These are phyloP conservation scores for Daldinia sp. DNA, from an alignment of 2,329 filamentous ascomycete species.

Conservation along the genomic window DNA sequence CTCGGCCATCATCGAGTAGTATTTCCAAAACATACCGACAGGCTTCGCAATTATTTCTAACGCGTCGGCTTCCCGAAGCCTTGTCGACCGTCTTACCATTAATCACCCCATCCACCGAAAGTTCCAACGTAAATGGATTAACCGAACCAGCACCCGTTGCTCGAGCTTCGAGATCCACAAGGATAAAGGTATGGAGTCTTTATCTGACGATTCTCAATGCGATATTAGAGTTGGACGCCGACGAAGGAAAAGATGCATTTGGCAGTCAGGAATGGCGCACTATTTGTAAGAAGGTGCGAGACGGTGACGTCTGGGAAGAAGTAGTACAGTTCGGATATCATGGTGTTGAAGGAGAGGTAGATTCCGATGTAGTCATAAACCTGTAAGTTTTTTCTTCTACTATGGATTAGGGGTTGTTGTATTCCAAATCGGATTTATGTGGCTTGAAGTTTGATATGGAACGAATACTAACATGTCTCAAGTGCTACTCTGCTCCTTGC, in stretches of 20 bases:
- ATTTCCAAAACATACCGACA: constrained; percentile 95
- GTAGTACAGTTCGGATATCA: constrained; percentile 89
- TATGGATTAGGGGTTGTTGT: neutral
- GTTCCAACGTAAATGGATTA: constrained; percentile 60
- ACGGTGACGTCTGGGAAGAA: constrained; percentile 94
- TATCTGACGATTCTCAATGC: constrained; percentile 95
- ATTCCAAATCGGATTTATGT: neutral
- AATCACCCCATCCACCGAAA: constrained; percentile 70
- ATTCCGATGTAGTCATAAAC: constrained; percentile 93
- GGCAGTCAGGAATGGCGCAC: constrained; percentile 87
- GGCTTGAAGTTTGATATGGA: neutral
- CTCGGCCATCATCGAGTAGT: constrained; percentile 74
- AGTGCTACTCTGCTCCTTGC: constrained; percentile 90
- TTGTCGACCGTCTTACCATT: constrained; percentile 86
- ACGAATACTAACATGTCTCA: constrained; percentile 27
- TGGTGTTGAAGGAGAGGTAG: constrained; percentile 88
- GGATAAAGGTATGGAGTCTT: constrained; percentile 97
- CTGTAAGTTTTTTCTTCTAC: constrained; percentile 65
- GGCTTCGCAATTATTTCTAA: constrained; percentile 93
- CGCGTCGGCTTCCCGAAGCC: constrained; percentile 90
- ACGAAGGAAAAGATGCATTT: constrained; percentile 91
- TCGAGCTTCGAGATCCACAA: constrained; percentile 81
- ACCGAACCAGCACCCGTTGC: constrained; percentile 78
- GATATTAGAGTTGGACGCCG: constrained; percentile 86
- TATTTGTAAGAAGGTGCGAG: constrained; percentile 84